Evolutionary conservation across 176 grass and related monocot genomes (phyloP).

Genomic region (Oryza glaberrima): DNA sequence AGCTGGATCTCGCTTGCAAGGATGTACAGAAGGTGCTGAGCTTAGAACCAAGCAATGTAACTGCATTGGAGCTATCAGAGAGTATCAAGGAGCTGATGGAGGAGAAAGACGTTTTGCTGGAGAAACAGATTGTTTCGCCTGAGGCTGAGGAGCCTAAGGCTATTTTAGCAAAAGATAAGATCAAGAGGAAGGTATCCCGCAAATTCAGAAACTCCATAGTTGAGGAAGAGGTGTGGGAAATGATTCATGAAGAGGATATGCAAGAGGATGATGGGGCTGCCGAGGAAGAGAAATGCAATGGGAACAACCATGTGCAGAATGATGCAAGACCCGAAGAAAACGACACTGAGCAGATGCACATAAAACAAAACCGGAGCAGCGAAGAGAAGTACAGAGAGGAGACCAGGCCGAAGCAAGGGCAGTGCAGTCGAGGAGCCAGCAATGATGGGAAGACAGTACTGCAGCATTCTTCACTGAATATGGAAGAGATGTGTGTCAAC

Average conservation of each 20-base stretch:
- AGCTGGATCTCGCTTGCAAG: constrained; percentile 59
- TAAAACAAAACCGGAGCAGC: neutral
- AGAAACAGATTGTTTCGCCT: constrained; percentile 31
- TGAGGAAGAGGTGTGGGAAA: constrained; percentile 59
- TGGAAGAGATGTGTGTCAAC: constrained; percentile 21
- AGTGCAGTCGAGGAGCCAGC: neutral
- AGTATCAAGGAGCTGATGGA: constrained; percentile 64
- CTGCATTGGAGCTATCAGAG: constrained; percentile 58
- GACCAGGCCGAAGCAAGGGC: neutral
- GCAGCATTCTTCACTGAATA: neutral
- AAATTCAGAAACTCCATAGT: constrained; percentile 56
- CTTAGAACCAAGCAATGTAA: constrained; percentile 69
- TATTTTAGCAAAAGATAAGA: constrained; percentile 52
- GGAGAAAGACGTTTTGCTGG: constrained; percentile 42
- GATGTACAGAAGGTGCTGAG: constrained; percentile 57
- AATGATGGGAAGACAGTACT: neutral
- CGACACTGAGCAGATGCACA: neutral
- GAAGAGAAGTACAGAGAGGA: neutral
- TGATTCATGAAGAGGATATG: constrained; percentile 35
- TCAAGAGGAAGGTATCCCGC: constrained; percentile 58
- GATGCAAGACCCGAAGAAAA: constrained; percentile 22
- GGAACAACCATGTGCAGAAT: neutral
- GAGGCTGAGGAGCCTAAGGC: constrained; percentile 19
- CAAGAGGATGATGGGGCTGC: constrained; percentile 2
- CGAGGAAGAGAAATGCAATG: neutral